Evolutionary conservation across 2,329 filamentous ascomycete species (phyloP).

Genomic region (Penicillium sp.): DNA sequence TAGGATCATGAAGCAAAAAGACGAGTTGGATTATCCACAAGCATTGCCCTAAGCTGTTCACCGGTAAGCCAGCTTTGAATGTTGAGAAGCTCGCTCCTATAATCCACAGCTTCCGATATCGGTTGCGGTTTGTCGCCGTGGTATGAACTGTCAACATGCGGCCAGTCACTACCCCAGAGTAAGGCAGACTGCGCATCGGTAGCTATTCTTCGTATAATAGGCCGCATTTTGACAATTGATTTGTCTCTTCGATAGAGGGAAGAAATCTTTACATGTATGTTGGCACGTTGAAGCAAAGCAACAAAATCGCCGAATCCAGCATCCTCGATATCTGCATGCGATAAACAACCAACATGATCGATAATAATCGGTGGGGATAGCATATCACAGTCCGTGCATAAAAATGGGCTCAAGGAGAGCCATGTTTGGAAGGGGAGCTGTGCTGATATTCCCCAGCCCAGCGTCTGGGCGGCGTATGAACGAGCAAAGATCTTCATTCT

Average conservation of each 20-base stretch:
- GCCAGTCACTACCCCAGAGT: constrained; percentile 21
- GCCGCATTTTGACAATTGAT: constrained; percentile 7
- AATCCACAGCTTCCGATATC: neutral
- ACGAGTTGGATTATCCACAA: constrained; percentile 9
- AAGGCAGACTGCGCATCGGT: neutral
- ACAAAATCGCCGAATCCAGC: neutral
- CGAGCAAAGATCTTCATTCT: constrained; percentile 9
- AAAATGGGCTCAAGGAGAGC: constrained; percentile 9
- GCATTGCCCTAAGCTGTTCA: constrained; percentile 10
- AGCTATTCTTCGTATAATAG: constrained; percentile 11
- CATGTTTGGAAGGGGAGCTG: constrained; percentile 14
- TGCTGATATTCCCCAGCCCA: constrained; percentile 16
- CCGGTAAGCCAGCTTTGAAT: constrained; percentile 11
- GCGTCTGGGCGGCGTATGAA: constrained; percentile 11
- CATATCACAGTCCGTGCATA: constrained; percentile 8
- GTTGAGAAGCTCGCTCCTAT: neutral
- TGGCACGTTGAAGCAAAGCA: constrained; percentile 6
- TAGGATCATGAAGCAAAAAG: constrained; percentile 2
- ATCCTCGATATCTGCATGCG: neutral
- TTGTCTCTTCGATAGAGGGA: constrained; percentile 10
- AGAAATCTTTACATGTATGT: constrained; percentile 15
- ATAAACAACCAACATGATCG: neutral
- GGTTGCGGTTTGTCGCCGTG: neutral
- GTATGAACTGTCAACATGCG: constrained; percentile 14
- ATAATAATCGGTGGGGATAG: neutral